These are phyloP conservation scores for Isoetes engelmannii DNA, from an alignment of 83 land plant genomes.

Conservation along the genomic window DNA sequence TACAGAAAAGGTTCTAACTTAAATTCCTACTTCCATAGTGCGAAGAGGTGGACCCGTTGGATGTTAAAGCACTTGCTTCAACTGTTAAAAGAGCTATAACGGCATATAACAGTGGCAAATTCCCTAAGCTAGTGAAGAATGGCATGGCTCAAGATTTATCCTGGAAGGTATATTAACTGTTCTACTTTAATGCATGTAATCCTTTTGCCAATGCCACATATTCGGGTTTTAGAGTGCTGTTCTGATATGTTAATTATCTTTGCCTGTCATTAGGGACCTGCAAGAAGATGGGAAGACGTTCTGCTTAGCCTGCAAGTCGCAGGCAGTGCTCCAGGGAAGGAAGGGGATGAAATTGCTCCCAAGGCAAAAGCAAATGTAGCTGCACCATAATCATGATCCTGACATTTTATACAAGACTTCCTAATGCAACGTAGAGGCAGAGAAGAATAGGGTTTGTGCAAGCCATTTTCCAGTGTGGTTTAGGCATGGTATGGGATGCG, in stretches of 20 bases:
- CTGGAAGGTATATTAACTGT: constrained; percentile 63
- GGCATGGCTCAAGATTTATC: constrained; percentile 95
- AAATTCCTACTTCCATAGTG: constrained; percentile 21
- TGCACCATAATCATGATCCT: constrained; percentile 42
- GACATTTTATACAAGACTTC: too few relatives aligned
- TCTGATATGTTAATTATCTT: not conserved
- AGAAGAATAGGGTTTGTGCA: too few relatives aligned
- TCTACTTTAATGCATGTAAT: not conserved
- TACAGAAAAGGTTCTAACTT: too few relatives aligned
- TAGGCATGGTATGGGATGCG: too few relatives aligned
- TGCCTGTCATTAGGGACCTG: constrained; percentile 59
- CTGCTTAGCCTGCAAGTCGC: constrained; percentile 57
- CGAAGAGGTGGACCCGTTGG: constrained; percentile 50
- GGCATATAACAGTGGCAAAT: constrained; percentile 47
- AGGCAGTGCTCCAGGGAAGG: constrained; percentile 57
- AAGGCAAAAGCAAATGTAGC: constrained; percentile 74
- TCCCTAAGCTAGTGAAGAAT: constrained; percentile 51
- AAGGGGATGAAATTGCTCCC: constrained; percentile 89
- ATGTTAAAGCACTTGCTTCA: constrained; percentile 46
- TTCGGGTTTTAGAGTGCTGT: not conserved
- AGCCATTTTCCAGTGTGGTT: too few relatives aligned
- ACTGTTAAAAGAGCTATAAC: constrained; percentile 51
- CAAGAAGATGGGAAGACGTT: constrained; percentile 69
- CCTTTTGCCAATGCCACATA: not conserved
- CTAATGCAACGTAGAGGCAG: too few relatives aligned